Base-by-base conservation (phyloP, 2,329 filamentous ascomycete genomes). In the Plectosphaerella sp. region DNA sequence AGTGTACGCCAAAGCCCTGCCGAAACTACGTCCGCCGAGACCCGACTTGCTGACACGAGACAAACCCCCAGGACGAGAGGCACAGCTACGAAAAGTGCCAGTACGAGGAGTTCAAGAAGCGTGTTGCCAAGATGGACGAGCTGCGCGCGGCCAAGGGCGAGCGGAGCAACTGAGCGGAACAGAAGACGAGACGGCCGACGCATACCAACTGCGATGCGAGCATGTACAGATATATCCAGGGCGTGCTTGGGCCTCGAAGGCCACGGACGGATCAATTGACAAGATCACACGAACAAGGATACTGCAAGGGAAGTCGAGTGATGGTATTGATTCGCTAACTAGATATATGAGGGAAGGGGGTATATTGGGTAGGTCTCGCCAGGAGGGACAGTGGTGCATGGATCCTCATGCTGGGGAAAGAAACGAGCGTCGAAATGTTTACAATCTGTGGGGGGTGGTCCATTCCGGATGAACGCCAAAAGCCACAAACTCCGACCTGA, bases 71-170 rank as follows among this genome's bases (percentile, higher is more conserved):
- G 94, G 86, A 91, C 71, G 94, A 99, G 80, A 82, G 94, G 78
- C 94, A 99, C 76, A 88, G 86, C 67, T 99, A 99, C 80, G 94
- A 99, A 72, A 97, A 97, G 73, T 99, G 94, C 83, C 94, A 99
- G 68, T 99, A 99, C 74, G 89, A 89, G 59, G 94, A 97, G 72
- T 99, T 99, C 81, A 96, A 96, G 85, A 91, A 93, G 82, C 86
- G 94, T 54, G 94, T 99, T 59, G 90, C 88, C 67, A 97, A 96
- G 86, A 99, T 99, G 94, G 86, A 97, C 65, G 92, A 99, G 78
- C 75, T 99, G 67, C 83, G 91, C 68, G 92, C 84, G 61, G 85
- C 89, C 55, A 96, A 95, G 82, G 84, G 76, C 54, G 86, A 82
- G 65, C 84, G 93, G 72, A 95, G 89, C 80, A 97, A 96, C 75